phyloP scores from a whole-genome alignment of 306 rosid species.

The Erythrophleum fordii region DNA sequence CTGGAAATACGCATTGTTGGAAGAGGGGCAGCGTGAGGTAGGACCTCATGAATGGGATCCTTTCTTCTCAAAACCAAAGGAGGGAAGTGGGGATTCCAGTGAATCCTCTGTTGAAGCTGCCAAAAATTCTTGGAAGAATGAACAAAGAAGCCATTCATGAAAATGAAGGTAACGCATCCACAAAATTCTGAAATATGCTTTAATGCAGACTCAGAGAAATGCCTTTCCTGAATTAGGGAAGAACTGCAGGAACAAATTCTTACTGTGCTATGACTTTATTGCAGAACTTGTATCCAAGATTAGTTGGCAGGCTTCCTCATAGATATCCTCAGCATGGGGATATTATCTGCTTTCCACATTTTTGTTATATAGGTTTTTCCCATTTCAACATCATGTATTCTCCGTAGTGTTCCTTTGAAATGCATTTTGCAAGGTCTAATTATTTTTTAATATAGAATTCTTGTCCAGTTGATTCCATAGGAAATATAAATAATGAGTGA shows the following conservation, averaged over 20 bases:
- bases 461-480: slow-evolving; percentile 44
- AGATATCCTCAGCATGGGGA: slow-evolving; percentile 41
- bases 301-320: slow-evolving; percentile 36
- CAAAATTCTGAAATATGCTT: slow-evolving; percentile 31
- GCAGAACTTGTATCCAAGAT: slow-evolving; percentile 35
- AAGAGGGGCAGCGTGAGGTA: slow-evolving; percentile 84
- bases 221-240: slow-evolving; percentile 42
- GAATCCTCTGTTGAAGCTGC: slow-evolving; percentile 77
- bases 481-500: slow-evolving; percentile 47
- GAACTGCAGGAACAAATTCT: slow-evolving; percentile 29
- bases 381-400: slow-evolving; percentile 49
- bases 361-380: slow-evolving; percentile 45
- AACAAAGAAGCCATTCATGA: slow-evolving; percentile 59
- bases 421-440: slow-evolving; percentile 50
- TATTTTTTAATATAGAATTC: slow-evolving; percentile 29
- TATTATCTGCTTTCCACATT: slow-evolving; percentile 43
- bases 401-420: slow-evolving; percentile 24
- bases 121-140: slow-evolving; percentile 94
- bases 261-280: slow-evolving; percentile 24
- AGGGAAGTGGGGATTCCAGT: slow-evolving; percentile 67
- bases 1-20: slow-evolving; percentile 95
- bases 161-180: slow-evolving; percentile 32
- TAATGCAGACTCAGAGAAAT: slow-evolving; percentile 26
- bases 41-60: slow-evolving; percentile 99
- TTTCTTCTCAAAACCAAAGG: slow-evolving; percentile 96